Base-by-base conservation (phyloP, 495 filamentous ascomycete species). In the Sabuloglossum arenarium region DNA sequence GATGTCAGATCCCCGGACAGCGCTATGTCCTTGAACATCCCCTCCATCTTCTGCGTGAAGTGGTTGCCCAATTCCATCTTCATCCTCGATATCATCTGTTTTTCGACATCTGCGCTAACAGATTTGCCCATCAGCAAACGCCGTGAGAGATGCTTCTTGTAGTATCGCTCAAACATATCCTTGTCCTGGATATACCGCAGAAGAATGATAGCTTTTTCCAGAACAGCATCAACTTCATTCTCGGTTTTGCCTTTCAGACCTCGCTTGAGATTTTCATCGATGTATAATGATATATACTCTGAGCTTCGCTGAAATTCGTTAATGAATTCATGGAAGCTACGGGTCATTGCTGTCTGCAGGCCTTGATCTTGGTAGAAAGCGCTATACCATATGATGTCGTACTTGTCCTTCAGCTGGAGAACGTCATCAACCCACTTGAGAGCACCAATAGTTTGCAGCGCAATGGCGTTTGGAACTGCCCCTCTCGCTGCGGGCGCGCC, bases 11-110 rank as follows among this genome's bases (percentile, higher is more conserved):
- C 93, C 57, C 86, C 83, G 0, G 88, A 94, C 6, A 88, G 73
- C 23, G 83, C 75, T 84, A 99, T 96, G 63, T 99, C 91, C 67
- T 85, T 94, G 67, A 99, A 99, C 91, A 99, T 99, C 54, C 87
- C 79, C 64, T 99, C 91, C 25, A 97, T 75, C 61, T 91, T 90
- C 60, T 79, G 70, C 0, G 93, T 97, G 66, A 99, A 99, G 52
- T 84, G 79, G 60, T 94, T 94, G 30, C 91, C 91, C 50, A 97
- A 78, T 66, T 95, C 89, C 60, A 88, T 75, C 71, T 94, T 95
- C 86, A 99, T 93, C 57, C 90, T 82, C 1, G 80, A 84, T 49
- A 97, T 93, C 83, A 99, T 94, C 60, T 90, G 83, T 63, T 89
- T 85, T 69, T 99, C 91, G 0, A 82, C 82, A 64, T 94, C 88